phyloP scores from a whole-genome alignment of 2,329 filamentous ascomycete genomes.

The Alternaria arborescens region DNA sequence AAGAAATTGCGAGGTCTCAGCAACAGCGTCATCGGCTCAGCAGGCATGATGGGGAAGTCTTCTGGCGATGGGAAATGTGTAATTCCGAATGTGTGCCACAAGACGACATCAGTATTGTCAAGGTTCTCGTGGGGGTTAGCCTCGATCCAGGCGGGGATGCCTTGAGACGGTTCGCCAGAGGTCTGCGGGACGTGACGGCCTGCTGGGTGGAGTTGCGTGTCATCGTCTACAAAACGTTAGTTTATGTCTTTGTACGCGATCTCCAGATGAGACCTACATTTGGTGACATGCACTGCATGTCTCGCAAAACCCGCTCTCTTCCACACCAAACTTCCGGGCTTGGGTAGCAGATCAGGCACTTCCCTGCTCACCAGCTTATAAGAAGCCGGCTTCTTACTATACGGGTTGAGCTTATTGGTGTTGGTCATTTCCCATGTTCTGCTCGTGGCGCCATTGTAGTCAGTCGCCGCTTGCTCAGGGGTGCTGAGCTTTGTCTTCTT shows the following conservation, averaged over 20 bases:
- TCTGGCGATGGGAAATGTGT: slow-evolving; percentile 90
- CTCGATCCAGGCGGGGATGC: slow-evolving; percentile 78
- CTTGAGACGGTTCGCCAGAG: slow-evolving; percentile 76
- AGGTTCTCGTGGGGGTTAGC: slow-evolving; percentile 73
- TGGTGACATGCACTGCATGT: slow-evolving; percentile 88
- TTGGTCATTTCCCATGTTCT: slow-evolving; percentile 93
- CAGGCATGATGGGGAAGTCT: slow-evolving; percentile 92
- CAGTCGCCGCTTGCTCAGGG: slow-evolving; percentile 71
- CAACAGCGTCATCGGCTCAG: slow-evolving; percentile 78
- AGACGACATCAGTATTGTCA: slow-evolving; percentile 83
- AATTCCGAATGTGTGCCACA: slow-evolving; percentile 94
- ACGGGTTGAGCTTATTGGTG: slow-evolving; percentile 81
- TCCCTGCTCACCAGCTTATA: slow-evolving; percentile 93
- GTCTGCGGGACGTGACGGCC: slow-evolving; percentile 90
- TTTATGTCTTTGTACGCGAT: not conserved
- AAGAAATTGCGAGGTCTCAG: slow-evolving; percentile 86
- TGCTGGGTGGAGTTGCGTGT: slow-evolving; percentile 84
- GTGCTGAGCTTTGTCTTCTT: slow-evolving; percentile 82
- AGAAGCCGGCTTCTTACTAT: slow-evolving; percentile 82
- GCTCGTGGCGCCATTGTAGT: slow-evolving; percentile 81
- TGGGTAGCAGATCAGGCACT: slow-evolving; percentile 79
- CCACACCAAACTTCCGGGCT: slow-evolving; percentile 83
- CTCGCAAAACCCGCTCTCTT: slow-evolving; percentile 88
- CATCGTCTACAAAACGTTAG: slow-evolving; percentile 65
- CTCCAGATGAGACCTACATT: slow-evolving; percentile 68